Evolutionary conservation across 257 asterid species (phyloP).

Genomic region (Plantago ovata): DNA sequence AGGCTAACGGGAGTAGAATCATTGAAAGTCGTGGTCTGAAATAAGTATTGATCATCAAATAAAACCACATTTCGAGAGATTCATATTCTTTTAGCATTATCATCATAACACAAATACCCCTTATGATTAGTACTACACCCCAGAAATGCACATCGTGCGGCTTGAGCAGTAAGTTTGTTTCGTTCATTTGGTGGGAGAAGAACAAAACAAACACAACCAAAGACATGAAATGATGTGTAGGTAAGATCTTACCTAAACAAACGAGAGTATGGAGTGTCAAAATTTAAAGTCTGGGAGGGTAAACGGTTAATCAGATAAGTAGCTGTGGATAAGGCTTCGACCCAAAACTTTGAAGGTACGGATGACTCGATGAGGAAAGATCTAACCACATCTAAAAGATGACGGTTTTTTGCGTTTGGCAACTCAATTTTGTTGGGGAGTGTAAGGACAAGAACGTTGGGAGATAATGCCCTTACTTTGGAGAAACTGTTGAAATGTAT

Average conservation of each 20-base stretch:
- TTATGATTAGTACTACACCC: too few relatives aligned
- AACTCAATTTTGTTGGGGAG: constrained; percentile 7
- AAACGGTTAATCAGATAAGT: not conserved
- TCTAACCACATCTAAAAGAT: not conserved
- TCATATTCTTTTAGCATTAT: not conserved
- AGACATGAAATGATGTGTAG: not conserved
- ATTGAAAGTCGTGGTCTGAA: not conserved
- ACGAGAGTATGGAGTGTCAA: not conserved
- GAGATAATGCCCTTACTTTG: too few relatives aligned
- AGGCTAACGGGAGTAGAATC: not conserved
- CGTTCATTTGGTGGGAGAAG: constrained; percentile 1
- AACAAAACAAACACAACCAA: constrained; percentile 6
- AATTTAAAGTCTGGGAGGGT: not conserved
- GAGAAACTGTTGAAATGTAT: too few relatives aligned
- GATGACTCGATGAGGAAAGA: not conserved
- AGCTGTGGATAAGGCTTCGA: not conserved
- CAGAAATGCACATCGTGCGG: not conserved
- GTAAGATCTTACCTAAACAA: too few relatives aligned
- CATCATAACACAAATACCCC: too few relatives aligned
- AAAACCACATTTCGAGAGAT: constrained; percentile 12
- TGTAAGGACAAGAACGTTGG: too few relatives aligned
- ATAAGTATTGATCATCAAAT: not conserved
- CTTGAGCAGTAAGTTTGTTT: not conserved
- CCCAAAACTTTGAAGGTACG: not conserved
- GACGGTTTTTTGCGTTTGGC: not conserved